Evolutionary conservation across 805 yeast genomes (phyloP).

Genomic region (Lachancea quebecensis): DNA sequence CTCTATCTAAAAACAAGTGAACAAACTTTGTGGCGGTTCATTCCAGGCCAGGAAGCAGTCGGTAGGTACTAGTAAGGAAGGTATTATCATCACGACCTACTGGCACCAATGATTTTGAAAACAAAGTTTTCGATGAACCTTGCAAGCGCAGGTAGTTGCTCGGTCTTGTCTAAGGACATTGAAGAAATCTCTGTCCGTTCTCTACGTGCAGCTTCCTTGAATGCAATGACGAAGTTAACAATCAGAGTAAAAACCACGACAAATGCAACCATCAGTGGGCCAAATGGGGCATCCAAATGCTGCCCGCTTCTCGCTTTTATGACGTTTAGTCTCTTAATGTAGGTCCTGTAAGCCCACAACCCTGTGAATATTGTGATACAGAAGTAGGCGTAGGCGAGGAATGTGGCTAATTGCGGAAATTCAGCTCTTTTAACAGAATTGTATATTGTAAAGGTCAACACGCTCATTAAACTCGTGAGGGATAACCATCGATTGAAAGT

Average conservation of each 20-base stretch:
- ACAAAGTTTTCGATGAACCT: background rate
- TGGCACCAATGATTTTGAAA: conserved; percentile 2
- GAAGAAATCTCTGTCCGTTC: conserved; percentile 1
- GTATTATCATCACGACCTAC: background rate
- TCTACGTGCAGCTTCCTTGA: conserved; percentile 34
- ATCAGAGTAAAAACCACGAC: conserved; percentile 61
- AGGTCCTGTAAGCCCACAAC: conserved; percentile 81
- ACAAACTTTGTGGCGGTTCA: too few relatives aligned
- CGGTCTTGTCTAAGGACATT: background rate
- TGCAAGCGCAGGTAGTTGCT: background rate
- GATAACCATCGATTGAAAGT: conserved; percentile 95
- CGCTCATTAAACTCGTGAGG: conserved; percentile 76
- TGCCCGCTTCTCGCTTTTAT: conserved; percentile 77
- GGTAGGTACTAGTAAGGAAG: background rate
- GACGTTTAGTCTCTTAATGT: conserved; percentile 58
- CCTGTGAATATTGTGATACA: conserved; percentile 76
- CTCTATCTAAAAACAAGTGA: too few relatives aligned
- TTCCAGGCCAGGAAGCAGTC: background rate
- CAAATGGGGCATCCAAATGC: conserved; percentile 84
- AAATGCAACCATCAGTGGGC: conserved; percentile 73
- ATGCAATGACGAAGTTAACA: conserved; percentile 67
- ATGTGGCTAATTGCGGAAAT: conserved; percentile 54
- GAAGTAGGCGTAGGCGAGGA: conserved; percentile 74
- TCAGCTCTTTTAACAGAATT: conserved; percentile 64
- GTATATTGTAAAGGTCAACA: conserved; percentile 78